phyloP scores from a whole-genome alignment of 805 yeast genomes.

The Candida pini region DNA sequence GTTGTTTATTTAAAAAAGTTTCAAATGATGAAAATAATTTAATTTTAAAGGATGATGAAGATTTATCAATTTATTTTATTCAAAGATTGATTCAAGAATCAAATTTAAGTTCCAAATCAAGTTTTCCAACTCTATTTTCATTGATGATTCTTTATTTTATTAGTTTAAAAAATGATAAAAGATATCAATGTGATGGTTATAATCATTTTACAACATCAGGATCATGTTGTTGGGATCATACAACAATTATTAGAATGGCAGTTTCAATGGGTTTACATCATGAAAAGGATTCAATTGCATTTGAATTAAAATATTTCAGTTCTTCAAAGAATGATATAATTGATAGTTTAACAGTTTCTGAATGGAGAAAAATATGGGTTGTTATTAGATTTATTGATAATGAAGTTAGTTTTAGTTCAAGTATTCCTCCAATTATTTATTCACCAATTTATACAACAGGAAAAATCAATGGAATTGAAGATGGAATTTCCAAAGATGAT shows the following conservation, averaged over 20 bases:
- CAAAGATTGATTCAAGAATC: conserved; percentile 15
- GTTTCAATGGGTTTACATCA: conserved; percentile 16
- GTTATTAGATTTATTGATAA: conserved; percentile 18
- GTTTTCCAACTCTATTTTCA: conserved; percentile 15
- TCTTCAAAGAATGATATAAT: conserved; percentile 2
- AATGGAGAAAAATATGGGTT: conserved; percentile 15
- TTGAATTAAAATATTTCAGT: background rate
- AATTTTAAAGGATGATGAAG: conserved; percentile 7
- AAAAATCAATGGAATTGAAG: too few relatives aligned
- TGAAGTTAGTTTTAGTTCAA: conserved; percentile 18
- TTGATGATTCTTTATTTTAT: conserved; percentile 16
- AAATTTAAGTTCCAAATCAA: conserved; percentile 7
- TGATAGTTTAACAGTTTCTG: conserved; percentile 9
- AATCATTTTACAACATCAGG: conserved; percentile 12
- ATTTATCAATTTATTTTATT: conserved; percentile 14
- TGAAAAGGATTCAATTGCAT: conserved; percentile 1
- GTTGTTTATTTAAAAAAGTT: background rate
- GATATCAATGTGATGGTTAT: conserved; percentile 14
- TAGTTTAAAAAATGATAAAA: conserved; percentile 11
- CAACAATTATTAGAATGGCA: conserved; percentile 17
- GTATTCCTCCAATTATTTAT: conserved; percentile 14
- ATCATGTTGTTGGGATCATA: too few relatives aligned
- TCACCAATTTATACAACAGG: conserved; percentile 1
- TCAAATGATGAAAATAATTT: background rate
- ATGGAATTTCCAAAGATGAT: too few relatives aligned